These are phyloP conservation scores for Rhizoclosmatium sp. DNA, from an alignment of 192 early-diverging fungal species.

Conservation along the genomic window DNA sequence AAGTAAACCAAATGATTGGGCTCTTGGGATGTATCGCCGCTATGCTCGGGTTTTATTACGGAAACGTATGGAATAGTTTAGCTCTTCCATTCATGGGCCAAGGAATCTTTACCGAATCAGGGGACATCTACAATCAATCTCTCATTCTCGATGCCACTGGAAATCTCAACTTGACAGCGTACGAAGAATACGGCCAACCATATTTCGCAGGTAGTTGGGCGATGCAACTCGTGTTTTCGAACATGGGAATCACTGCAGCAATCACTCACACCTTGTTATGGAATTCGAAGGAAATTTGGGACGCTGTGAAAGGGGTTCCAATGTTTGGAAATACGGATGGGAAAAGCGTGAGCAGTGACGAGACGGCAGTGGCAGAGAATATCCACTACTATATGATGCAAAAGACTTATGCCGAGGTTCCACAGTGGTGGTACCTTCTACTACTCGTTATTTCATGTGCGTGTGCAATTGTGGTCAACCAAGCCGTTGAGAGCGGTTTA, in stretches of 20 bases:
- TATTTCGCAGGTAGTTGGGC: conserved; percentile 19
- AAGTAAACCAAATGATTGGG: conserved; percentile 75
- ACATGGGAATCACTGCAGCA: conserved; percentile 33
- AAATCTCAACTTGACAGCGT: background rate
- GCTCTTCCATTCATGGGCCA: conserved; percentile 41
- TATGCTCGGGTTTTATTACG: conserved; percentile 56
- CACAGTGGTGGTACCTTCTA: conserved; percentile 76
- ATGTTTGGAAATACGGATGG: background rate
- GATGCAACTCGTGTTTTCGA: background rate
- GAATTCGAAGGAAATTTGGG: conserved; percentile 15
- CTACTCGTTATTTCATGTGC: conserved; percentile 21
- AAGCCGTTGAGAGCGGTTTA: conserved; percentile 14
- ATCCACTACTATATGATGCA: conserved; percentile 74
- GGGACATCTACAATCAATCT: conserved; percentile 18
- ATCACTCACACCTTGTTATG: conserved; percentile 38
- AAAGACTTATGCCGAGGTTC: conserved; percentile 74
- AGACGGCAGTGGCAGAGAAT: background rate
- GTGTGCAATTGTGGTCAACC: conserved; percentile 20
- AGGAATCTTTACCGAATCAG: conserved; percentile 16
- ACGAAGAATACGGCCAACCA: conserved; percentile 11
- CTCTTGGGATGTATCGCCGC: conserved; percentile 76
- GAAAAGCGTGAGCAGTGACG: background rate
- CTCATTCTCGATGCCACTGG: conserved; percentile 33
- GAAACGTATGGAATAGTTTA: conserved; percentile 40
- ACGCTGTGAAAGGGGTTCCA: background rate